Conservation (phyloP, 306 rosid genomes). For the Cucumis hystrix region DNA sequence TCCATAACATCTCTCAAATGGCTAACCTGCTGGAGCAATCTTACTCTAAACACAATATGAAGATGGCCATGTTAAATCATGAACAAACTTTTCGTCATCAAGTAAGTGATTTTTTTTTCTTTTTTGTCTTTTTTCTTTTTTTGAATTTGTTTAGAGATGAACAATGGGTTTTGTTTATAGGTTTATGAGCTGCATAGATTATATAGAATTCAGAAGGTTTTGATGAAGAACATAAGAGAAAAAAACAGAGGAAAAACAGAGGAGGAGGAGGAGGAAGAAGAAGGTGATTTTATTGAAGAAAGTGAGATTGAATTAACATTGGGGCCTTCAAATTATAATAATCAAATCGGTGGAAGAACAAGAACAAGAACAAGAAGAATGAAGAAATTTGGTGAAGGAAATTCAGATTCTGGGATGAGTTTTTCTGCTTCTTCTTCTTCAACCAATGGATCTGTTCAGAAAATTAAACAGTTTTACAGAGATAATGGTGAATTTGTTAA, state of each 20-base stretch:
- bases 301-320: conserved; percentile 64
- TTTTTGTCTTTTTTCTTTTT: background rate
- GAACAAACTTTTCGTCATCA: conserved; percentile 73
- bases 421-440: conserved; percentile 48
- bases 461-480: background rate
- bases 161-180: conserved; percentile 13
- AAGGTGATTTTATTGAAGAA: conserved; percentile 55
- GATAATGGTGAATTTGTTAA: background rate
- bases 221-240: conserved; percentile 48
- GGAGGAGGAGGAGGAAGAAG: conserved; percentile 16
- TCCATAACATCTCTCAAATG: conserved; percentile 12
- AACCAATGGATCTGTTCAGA: conserved; percentile 12
- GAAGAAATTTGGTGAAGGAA: conserved; percentile 1
- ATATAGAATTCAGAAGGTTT: conserved; percentile 59
- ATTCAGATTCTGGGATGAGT: conserved; percentile 40
- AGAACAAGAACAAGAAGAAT: background rate
- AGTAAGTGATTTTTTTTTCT: conserved; percentile 15
- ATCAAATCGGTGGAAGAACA: background rate
- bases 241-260: conserved; percentile 17
- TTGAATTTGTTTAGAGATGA: background rate
- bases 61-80: conserved; percentile 65
- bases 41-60: conserved; percentile 52
- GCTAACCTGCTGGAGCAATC: conserved; percentile 48
- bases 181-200: conserved; percentile 78
- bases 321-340: conserved; percentile 50